These are phyloP conservation scores for Naganishia sp. DNA, from an alignment of 1,284 basidiomycete species.

Conservation along the genomic window DNA sequence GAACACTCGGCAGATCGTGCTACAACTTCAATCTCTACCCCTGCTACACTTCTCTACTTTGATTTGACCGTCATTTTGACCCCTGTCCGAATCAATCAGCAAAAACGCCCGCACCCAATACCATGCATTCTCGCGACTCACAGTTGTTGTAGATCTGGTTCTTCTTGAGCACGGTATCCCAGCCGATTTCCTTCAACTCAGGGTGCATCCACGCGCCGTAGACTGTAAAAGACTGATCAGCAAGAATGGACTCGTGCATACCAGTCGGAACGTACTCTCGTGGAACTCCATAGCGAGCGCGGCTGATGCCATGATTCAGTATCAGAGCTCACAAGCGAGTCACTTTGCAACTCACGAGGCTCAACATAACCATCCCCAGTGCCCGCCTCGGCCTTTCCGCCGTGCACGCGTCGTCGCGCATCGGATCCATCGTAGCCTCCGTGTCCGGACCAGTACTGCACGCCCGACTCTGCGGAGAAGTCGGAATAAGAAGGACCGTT, in stretches of 20 bases:
- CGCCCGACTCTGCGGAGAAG: constrained; percentile 28
- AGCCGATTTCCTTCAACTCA: constrained; percentile 30
- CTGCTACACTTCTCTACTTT: neutral
- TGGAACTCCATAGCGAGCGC: constrained; percentile 35
- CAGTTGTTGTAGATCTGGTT: constrained; percentile 34
- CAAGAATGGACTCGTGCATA: neutral
- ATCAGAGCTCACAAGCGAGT: neutral
- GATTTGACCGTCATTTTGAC: constrained; percentile 26
- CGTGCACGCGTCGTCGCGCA: constrained; percentile 28
- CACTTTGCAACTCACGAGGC: constrained; percentile 18
- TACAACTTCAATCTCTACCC: neutral
- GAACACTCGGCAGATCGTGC: neutral
- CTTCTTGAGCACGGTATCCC: constrained; percentile 34
- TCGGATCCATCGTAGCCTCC: constrained; percentile 34
- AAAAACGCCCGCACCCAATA: neutral
- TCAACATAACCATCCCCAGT: constrained; percentile 30
- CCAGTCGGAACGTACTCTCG: constrained; percentile 13
- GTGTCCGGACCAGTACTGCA: constrained; percentile 32
- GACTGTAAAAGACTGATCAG: constrained; percentile 14
- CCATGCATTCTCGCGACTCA: neutral
- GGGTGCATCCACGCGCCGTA: constrained; percentile 34
- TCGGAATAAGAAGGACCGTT: neutral
- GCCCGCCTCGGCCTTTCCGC: constrained; percentile 28
- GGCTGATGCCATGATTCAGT: constrained; percentile 2
- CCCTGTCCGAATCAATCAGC: constrained; percentile 9